Evolutionary conservation across 208 protist genomes (phyloP).

Genomic region (Leishmania braziliensis): DNA sequence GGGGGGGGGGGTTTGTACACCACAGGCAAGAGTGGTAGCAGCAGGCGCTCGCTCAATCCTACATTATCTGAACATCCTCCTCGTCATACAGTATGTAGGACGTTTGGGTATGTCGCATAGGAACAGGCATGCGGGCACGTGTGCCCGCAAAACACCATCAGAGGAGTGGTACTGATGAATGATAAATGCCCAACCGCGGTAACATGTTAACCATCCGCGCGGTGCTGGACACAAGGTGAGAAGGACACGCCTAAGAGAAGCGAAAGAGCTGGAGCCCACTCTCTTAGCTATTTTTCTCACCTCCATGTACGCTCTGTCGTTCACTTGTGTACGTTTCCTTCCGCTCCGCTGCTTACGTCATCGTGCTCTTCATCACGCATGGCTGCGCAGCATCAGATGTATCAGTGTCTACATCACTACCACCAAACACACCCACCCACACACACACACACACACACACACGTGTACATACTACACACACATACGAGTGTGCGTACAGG

Average conservation of each 20-base stretch:
- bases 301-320: neutral
- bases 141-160: neutral
- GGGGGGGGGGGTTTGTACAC: neutral
- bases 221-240: neutral
- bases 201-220: neutral
- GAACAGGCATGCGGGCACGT: neutral
- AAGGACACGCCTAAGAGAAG: neutral
- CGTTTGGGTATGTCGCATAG: neutral
- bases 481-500: neutral
- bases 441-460: neutral
- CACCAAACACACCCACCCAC: neutral
- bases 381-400: too few relatives aligned
- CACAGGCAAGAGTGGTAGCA: neutral
- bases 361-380: neutral
- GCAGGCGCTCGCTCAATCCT: neutral
- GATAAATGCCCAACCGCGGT: neutral
- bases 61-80: neutral
- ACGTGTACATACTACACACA: neutral
- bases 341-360: neutral
- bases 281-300: neutral
- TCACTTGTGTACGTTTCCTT: neutral
- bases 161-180: neutral
- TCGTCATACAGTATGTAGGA: neutral
- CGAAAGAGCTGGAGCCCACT: neutral
- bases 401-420: neutral